phyloP scores from a whole-genome alignment of 441 rosid species.

The Breynia disticha region DNA sequence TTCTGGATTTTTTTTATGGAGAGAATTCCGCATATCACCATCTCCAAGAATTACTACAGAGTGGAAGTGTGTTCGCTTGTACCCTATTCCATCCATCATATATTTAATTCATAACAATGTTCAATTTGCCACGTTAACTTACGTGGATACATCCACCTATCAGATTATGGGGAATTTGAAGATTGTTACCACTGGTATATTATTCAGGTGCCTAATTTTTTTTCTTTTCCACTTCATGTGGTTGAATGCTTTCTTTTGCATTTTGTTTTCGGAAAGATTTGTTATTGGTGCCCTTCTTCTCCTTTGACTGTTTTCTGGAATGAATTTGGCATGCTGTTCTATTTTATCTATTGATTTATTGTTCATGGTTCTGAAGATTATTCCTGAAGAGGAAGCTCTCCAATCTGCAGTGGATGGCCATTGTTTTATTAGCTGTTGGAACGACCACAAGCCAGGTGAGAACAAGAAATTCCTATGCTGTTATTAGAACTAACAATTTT shows the following conservation, averaged over 20 bases:
- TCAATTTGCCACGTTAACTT: conserved; percentile 67
- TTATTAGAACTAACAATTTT: not conserved
- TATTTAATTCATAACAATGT: conserved; percentile 71
- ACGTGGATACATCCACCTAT: conserved; percentile 67
- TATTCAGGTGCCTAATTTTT: conserved; percentile 37
- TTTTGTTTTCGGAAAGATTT: not conserved
- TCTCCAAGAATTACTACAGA: conserved; percentile 56
- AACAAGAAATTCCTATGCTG: not conserved
- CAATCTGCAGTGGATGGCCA: conserved; percentile 76
- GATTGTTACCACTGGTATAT: conserved; percentile 64
- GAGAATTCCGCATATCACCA: conserved; percentile 32
- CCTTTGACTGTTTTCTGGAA: not conserved
- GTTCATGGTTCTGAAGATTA: conserved; percentile 28
- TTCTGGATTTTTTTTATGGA: conserved; percentile 55
- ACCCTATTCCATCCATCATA: conserved; percentile 61
- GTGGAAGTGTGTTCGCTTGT: conserved; percentile 61
- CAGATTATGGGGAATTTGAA: conserved; percentile 83
- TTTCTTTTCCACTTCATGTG: not conserved
- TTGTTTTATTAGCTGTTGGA: conserved; percentile 66
- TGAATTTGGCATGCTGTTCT: not conserved
- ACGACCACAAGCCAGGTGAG: conserved; percentile 82
- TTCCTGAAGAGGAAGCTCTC: conserved; percentile 54
- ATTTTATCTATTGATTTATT: not conserved
- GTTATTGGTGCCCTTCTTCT: not conserved
- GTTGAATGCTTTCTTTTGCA: not conserved